Evolutionary conservation across 176 grass and related monocot genomes (phyloP), one percentile per base, ranked within the genome.

Genomic region (Cocos nucifera): DNA sequence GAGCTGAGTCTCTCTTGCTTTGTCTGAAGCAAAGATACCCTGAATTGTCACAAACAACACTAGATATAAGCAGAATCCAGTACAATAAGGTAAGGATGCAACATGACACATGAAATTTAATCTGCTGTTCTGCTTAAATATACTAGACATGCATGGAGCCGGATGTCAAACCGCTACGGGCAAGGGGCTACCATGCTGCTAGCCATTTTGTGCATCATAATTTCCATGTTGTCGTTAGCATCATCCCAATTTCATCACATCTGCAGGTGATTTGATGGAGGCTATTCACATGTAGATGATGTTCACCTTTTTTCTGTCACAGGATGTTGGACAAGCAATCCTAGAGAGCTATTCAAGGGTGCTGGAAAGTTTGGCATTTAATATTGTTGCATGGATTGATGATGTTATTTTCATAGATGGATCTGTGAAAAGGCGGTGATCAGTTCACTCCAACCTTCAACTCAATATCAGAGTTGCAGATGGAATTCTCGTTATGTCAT

Each of bases 281-380:
- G 35, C 35, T 12, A 12, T 14, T 44, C 35, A 44, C 35, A 44
- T 14, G 10, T 44, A 14, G 2, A 44, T 14, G 35, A 44, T 14
- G 35, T 12, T 44, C 0, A 2, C 8, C 35, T 14, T 4, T 4
- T 50, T 2, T 0, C 1, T 74, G 53, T 2, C 49, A 30, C 50
- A 92, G 93, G 93, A 98, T 78, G 82, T 98, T 62, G 93, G 93
- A 23, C 93, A 98, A 57, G 84, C 87, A 30, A 92, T 98, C 39
- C 61, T 98, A 39, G 93, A 98, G 81, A 98, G 93, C 79, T 98
- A 98, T 69, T 92, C 93, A 7, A 92, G 93, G 75, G 93, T 98
- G 53, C 19, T 98, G 58, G 93, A 98, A 71, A 92, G 93, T 76
- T 63, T 92, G 64, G 87, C 93, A 51, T 98, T 86, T 72, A 98